phyloP scores from a whole-genome alignment of 345 rosid genomes.

The Excoecaria agallocha region DNA sequence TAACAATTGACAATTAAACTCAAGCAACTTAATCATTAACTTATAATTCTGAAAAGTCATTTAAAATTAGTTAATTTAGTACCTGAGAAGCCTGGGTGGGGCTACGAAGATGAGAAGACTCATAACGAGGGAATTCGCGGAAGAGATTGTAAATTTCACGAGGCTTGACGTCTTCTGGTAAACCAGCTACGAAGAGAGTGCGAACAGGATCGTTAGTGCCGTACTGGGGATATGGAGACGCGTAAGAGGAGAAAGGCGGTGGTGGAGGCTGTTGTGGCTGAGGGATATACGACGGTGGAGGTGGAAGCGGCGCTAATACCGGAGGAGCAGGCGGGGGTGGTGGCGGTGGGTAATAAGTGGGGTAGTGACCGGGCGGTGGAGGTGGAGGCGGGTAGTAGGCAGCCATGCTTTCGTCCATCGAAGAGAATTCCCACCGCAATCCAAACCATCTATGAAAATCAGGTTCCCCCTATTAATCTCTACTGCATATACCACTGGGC shows the following conservation, averaged over 20 bases:
- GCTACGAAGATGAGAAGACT: slow-evolving; percentile 74
- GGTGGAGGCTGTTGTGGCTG: slow-evolving; percentile 19
- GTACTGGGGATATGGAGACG: slow-evolving; percentile 26
- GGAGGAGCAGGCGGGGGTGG: slow-evolving; percentile 36
- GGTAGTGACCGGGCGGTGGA: slow-evolving; percentile 21
- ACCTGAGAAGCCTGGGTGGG: slow-evolving; percentile 54
- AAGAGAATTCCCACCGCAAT: too few relatives aligned
- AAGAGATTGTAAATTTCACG: slow-evolving; percentile 88
- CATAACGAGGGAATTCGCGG: slow-evolving; percentile 84
- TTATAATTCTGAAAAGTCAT: not conserved
- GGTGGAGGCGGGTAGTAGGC: slow-evolving; percentile 44
- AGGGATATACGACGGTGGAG: slow-evolving; percentile 30
- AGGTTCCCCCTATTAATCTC: not conserved
- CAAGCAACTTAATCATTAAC: not conserved
- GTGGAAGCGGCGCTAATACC: slow-evolving; percentile 24
- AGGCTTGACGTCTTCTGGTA: slow-evolving; percentile 82
- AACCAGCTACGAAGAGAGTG: slow-evolving; percentile 84
- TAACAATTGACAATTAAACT: not conserved
- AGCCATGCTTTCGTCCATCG: slow-evolving; percentile 55
- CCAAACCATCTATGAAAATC: not conserved
- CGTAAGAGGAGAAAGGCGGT: slow-evolving; percentile 39
- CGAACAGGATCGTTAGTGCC: slow-evolving; percentile 54
- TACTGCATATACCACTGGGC: not conserved
- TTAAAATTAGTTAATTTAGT: not conserved
- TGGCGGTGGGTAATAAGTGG: slow-evolving; percentile 19